Evolutionary conservation across 768 basidiomycete species (phyloP), one percentile per base, ranked within the genome.

Genomic region (Mycena albidolilacea): DNA sequence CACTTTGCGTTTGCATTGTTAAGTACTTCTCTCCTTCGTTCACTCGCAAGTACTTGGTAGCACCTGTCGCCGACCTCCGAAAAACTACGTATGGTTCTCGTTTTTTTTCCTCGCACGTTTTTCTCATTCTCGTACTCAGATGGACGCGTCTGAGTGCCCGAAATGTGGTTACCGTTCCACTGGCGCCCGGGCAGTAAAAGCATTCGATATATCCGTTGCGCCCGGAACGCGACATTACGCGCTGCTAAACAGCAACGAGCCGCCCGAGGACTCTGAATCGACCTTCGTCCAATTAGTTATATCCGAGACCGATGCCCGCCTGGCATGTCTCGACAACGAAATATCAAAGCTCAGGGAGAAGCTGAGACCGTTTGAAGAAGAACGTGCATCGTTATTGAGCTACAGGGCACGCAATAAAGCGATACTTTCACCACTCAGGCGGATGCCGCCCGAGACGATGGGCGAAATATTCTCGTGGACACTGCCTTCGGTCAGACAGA

Each of bases 161-260:
- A 23, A 59, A 59, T 59, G 58, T 19, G 59, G 39, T 21, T 6
- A n/a, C 39, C 14, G 7, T 59, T 59, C 39, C 8, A 17, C 17
- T 9, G 9, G 8, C 7, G 8, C 7, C 10, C 54, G 6, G 23
- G 21, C 15, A 12, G 17, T 17, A 12, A 21, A 55, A 55, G 30
- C 54, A 11, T 35, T 35, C 54, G 54, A 52, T 52, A 14, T 39
- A 38, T 35, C 15, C 8, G 8, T 30, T 23, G 41, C 41, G 6
- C 46, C 46, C 10, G 35, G 30, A 15, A 43, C 54, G 1, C 54
- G 54, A 3, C 39, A 41, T 23, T 17, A 59, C 38, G 5, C 14
- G 9, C 67, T 68, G 30, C 7, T 60, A 19, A 44, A 37, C n/a
- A 23, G 44, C 15, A 68, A 68, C 50, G 67, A 68, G n/a, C 43